Base-by-base conservation (phyloP, 1,139 yeast species). In the Hansenula sp. region DNA sequence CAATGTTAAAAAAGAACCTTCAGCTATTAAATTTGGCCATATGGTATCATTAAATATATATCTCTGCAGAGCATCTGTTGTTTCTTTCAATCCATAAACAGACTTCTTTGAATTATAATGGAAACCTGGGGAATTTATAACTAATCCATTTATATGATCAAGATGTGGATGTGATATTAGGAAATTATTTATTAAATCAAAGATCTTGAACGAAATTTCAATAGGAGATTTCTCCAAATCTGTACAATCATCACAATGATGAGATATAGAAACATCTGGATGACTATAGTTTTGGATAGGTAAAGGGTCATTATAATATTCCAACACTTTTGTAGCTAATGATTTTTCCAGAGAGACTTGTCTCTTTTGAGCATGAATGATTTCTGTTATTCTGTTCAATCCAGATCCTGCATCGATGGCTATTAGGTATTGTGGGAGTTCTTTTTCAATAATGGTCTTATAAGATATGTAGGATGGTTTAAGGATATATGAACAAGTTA, bases 401-500 rank as follows among this genome's bases (percentile, higher is more conserved):
- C 96, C 90, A 6, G 84, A 71, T 0, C 97, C 97, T 2, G 89
- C 95, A 61, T 90, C 97, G 10, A 90, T 63, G 41, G 85, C 78
- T 12, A 85, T 47, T 7, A 84, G 55, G 38, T 74, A 66, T 32
- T 74, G 71, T 41, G 51, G 50, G 33, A 59, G 50, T 25, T 52
- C 43, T 9, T 65, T 56, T 1, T 50, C 45, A 2, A 74, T 38
- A 3, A 77, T 63, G 2, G 68, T 62, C 2, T 52, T 41, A 52
- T 71, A 81, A 0, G 74, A 52, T 1, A 72, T 49, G 4, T 59
- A 48, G 1, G 71, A 57, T 0, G 91, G 83, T 54, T 86, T 84
- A 28, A 89, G 56, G 41, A 89, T 64, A 43, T 81, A 74, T 5
- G 88, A 72, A 50, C 91, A 85, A 4, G 84, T 84, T 18, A 73